Percentiles rank a stretch among this genome's conserved stretches.
phyloP scores from a whole-genome alignment of 495 filamentous ascomycete genomes.

The Penicillium verhagenii region DNA sequence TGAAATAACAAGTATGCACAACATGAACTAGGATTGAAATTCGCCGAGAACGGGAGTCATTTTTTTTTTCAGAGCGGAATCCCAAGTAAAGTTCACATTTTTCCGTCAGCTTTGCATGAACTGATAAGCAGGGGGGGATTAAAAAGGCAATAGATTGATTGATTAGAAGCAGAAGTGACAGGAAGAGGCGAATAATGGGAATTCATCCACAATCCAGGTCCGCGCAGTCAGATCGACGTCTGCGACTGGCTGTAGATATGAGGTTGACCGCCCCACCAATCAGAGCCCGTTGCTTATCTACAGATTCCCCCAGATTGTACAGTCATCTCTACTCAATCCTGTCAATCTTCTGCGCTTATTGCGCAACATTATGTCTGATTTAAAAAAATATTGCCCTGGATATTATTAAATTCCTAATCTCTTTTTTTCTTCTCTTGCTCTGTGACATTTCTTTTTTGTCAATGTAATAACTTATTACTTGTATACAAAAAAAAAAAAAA shows the following conservation, averaged over 20 bases:
- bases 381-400: neutral
- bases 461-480: neutral
- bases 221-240: neutral
- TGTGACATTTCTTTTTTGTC: too few relatives aligned
- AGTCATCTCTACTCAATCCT: neutral
- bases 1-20: too few relatives aligned
- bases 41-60: too few relatives aligned
- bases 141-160: constrained; percentile 11
- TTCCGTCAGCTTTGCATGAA: neutral
- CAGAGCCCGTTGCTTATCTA: constrained; percentile 22
- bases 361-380: neutral
- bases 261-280: constrained; percentile 20
- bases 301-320: neutral
- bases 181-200: constrained; percentile 31
- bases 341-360: neutral
- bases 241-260: constrained; percentile 35
- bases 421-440: too few relatives aligned
- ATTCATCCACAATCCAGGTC: constrained; percentile 4
- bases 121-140: constrained; percentile 18
- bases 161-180: constrained; percentile 22
- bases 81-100: neutral
- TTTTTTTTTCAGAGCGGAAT: neutral
- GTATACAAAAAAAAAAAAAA: neutral
- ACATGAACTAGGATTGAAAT: neutral
- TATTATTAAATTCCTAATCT: too few relatives aligned